A percentile compares a stretch with the other conserved stretches of the same genome.
phyloP scores from a whole-genome alignment of 1,139 yeast species.

The Debaryomyces subglobosus region DNA sequence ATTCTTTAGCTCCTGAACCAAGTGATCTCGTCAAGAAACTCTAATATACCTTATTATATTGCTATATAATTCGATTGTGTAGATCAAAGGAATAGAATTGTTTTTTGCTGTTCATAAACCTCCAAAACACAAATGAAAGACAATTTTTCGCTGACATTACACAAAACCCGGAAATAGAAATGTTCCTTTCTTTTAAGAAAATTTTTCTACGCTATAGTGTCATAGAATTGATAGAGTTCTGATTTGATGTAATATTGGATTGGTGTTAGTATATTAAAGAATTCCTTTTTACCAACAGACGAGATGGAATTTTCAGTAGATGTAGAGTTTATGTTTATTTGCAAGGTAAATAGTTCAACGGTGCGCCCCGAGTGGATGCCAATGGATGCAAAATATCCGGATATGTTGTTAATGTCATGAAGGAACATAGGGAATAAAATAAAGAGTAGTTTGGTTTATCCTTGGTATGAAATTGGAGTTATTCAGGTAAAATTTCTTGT shows the following conservation, averaged over 20 bases:
- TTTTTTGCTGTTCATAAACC: slow-evolving; percentile 8
- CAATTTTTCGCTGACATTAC: slow-evolving; percentile 3
- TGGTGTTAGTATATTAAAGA: background rate
- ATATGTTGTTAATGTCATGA: background rate
- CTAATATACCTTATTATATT: background rate
- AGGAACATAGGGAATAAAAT: too few relatives aligned
- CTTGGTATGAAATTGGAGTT: too few relatives aligned
- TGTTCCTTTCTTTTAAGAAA: background rate
- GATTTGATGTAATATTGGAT: background rate
- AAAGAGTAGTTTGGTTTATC: too few relatives aligned
- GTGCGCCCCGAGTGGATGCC: background rate
- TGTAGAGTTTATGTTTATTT: background rate
- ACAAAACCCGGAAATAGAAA: slow-evolving; percentile 5
- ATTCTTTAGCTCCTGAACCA: slow-evolving; percentile 1
- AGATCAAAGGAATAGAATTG: slow-evolving; percentile 2
- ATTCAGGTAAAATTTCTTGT: too few relatives aligned
- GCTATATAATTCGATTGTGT: background rate
- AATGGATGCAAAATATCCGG: background rate
- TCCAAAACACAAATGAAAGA: slow-evolving; percentile 8
- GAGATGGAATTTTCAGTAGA: background rate
- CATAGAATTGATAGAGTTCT: background rate
- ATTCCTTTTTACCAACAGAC: background rate
- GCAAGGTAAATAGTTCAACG: background rate
- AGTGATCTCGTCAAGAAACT: background rate
- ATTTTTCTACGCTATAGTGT: background rate